A percentile compares a stretch with the other conserved stretches of the same genome.
Conservation (phyloP, 225 moss, liverwort and hornwort genomes). For the Pseudisothecium myosuroides region DNA sequence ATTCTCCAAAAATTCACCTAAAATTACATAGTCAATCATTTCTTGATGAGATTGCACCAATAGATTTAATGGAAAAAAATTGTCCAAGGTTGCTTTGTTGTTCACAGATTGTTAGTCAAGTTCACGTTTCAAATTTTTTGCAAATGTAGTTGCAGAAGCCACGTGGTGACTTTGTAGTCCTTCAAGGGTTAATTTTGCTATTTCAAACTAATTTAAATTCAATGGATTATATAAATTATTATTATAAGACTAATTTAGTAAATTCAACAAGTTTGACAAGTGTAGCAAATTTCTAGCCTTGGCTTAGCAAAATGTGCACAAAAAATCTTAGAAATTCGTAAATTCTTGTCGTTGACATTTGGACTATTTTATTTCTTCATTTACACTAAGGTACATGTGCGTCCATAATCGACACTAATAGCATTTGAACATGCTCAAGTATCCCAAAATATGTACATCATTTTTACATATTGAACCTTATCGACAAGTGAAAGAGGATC, state of each 20-base stretch:
- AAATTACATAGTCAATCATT: fast-evolving
- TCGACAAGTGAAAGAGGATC: not conserved
- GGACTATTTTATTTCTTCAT: too few species aligned
- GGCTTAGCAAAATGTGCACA: not conserved
- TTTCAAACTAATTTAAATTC: not conserved
- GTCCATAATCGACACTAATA: too few species aligned
- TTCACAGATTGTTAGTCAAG: fast-evolving
- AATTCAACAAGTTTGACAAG: not conserved
- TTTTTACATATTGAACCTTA: not conserved
- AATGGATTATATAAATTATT: not conserved
- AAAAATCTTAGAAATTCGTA: not conserved
- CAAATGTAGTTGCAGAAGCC: not conserved
- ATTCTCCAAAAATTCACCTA: not conserved
- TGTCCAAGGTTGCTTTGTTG: fast-evolving
- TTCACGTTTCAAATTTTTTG: not conserved
- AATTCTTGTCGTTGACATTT: fast-evolving
- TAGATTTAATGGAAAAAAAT: fast-evolving
- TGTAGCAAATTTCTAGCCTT: fast-evolving
- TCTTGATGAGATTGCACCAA: not conserved
- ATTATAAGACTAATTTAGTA: too few species aligned
- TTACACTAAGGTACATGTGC: too few species aligned
- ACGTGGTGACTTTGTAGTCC: fast-evolving
- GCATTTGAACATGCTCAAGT: fast-evolving
- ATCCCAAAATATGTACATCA: fast-evolving
- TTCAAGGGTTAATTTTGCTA: not conserved